Evolutionary conservation across 306 rosid genomes (phyloP).

Genomic region (Malus asiatica): DNA sequence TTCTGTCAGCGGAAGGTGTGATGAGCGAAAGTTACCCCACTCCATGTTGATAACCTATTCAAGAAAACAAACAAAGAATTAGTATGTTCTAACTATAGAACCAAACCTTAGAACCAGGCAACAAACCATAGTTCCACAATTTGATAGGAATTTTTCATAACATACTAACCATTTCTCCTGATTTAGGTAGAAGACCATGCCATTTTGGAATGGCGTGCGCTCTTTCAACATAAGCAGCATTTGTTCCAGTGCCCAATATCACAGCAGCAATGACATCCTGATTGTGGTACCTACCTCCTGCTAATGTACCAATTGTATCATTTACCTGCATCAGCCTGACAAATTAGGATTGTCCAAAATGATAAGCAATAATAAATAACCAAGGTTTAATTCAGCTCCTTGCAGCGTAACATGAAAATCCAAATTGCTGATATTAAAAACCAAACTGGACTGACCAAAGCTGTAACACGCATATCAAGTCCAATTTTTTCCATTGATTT

Average conservation of each 20-base stretch:
- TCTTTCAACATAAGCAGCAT: constrained; percentile 88
- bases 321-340: constrained; percentile 57
- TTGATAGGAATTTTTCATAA: constrained; percentile 1
- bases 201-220: constrained; percentile 92
- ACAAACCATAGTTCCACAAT: neutral
- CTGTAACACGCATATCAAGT: constrained; percentile 85
- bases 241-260: constrained; percentile 97
- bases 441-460: constrained; percentile 52
- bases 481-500: constrained; percentile 71
- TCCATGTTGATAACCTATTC: constrained; percentile 92
- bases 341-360: constrained; percentile 23
- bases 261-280: constrained; percentile 81
- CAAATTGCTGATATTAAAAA: constrained; percentile 4
- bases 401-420: neutral
- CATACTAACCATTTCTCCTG: constrained; percentile 85
- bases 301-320: constrained; percentile 93
- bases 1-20: constrained; percentile 84
- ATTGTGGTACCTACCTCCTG: constrained; percentile 70
- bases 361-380: neutral
- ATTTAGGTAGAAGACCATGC: constrained; percentile 76
- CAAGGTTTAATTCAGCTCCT: constrained; percentile 7
- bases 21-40: constrained; percentile 93
- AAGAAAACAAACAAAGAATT: constrained; percentile 4
- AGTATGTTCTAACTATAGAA: neutral
- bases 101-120: neutral